Evolutionary conservation across 768 basidiomycete species (phyloP).

Genomic region (Serendipita sp.): DNA sequence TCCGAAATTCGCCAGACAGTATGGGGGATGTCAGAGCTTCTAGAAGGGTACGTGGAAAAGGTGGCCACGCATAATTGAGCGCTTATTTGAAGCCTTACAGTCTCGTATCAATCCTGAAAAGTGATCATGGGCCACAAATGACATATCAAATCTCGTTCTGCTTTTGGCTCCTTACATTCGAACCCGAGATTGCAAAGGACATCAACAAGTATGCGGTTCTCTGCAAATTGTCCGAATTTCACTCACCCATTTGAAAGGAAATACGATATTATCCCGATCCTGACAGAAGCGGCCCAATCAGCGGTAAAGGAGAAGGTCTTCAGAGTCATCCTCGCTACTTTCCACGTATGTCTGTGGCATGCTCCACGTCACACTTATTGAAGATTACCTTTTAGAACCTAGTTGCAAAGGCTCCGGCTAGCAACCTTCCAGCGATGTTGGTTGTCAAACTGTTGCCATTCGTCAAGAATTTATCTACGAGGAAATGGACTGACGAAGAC

Average conservation of each 20-base stretch:
- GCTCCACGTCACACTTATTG: background rate
- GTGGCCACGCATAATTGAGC: conserved; percentile 3
- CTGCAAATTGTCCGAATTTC: background rate
- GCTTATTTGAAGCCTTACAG: conserved; percentile 22
- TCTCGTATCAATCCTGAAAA: conserved; percentile 65
- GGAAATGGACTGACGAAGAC: conserved; percentile 94
- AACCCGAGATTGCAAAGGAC: conserved; percentile 64
- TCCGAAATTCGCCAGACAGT: conserved; percentile 63
- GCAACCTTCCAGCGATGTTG: conserved; percentile 87
- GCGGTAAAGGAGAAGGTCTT: conserved; percentile 97
- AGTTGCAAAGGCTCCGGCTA: conserved; percentile 67
- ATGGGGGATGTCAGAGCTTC: conserved; percentile 56
- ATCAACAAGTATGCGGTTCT: conserved; percentile 56
- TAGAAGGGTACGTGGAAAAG: conserved; percentile 36
- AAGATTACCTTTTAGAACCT: conserved; percentile 44
- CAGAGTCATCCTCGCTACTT: conserved; percentile 80
- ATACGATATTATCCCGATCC: conserved; percentile 73
- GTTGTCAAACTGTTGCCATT: conserved; percentile 76
- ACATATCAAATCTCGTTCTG: conserved; percentile 88
- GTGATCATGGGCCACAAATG: conserved; percentile 79
- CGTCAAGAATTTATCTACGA: conserved; percentile 58
- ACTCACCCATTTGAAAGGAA: conserved; percentile 29
- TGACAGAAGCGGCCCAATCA: conserved; percentile 67
- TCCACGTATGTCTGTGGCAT: conserved; percentile 37
- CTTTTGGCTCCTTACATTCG: conserved; percentile 88